phyloP scores from a whole-genome alignment of 208 protist genomes.

The Wallacemonas collosoma region DNA sequence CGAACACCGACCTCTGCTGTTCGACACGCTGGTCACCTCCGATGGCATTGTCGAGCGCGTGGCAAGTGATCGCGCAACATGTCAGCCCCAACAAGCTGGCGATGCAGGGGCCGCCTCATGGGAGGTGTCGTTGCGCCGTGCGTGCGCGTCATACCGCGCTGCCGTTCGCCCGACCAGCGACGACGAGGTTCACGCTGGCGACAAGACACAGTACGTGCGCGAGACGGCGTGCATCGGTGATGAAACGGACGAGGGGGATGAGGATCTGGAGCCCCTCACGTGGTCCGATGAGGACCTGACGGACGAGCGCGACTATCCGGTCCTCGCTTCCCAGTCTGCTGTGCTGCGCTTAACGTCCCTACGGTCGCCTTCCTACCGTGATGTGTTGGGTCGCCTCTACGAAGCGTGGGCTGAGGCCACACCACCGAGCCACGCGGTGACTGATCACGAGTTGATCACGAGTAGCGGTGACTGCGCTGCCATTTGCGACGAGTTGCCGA shows the following conservation, averaged over 20 bases:
- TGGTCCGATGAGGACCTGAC: background rate
- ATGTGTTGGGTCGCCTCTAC: constrained; percentile 32
- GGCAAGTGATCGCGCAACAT: constrained; percentile 5
- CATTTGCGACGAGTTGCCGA: constrained; percentile 26
- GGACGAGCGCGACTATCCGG: constrained; percentile 16
- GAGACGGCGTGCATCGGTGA: background rate
- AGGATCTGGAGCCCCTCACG: constrained; percentile 16
- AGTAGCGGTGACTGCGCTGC: background rate
- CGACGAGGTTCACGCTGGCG: background rate
- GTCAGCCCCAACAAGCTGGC: no score
- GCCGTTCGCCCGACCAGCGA: background rate
- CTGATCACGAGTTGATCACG: no score
- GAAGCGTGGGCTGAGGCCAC: constrained; percentile 32
- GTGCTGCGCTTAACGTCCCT: constrained; percentile 45
- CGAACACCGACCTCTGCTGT: constrained; percentile 49
- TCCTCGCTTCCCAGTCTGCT: constrained; percentile 13
- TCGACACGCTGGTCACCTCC: constrained; percentile 34
- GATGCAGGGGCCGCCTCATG: no score
- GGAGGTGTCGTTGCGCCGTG: no score
- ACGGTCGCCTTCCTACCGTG: constrained; percentile 51
- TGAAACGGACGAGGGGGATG: constrained; percentile 11
- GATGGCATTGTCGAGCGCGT: background rate
- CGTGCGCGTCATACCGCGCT: no score
- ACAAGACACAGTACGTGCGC: constrained; percentile 2
- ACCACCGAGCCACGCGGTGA: background rate